These are phyloP conservation scores for Elaeis guineensis DNA, from an alignment of 176 grass and related monocot genomes.

Conservation along the genomic window DNA sequence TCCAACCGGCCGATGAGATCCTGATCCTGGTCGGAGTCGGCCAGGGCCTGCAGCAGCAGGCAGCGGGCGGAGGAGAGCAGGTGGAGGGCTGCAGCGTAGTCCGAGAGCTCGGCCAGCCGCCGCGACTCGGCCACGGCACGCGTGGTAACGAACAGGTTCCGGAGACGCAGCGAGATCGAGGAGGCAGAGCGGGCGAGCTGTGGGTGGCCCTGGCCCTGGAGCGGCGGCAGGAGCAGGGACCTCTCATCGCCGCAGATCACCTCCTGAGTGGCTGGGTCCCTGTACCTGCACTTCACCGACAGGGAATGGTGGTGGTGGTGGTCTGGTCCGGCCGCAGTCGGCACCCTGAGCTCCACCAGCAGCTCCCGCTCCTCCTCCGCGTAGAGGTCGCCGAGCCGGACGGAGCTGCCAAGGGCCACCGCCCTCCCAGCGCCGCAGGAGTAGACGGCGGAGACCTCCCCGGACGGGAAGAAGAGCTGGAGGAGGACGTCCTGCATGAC, in stretches of 20 bases:
- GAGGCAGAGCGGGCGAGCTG: not conserved
- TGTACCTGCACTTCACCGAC: constrained; percentile 49
- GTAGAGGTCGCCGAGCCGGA: constrained; percentile 65
- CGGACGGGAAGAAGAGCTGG: constrained; percentile 46
- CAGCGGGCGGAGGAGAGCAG: constrained; percentile 69
- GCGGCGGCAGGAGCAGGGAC: constrained; percentile 38
- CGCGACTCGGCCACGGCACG: constrained; percentile 70
- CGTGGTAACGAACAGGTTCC: constrained; percentile 75
- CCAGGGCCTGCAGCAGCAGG: constrained; percentile 41
- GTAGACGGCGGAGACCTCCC: constrained; percentile 80
- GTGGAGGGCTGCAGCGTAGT: constrained; percentile 61
- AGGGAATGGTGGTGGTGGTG: constrained; percentile 26
- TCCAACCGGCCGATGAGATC: constrained; percentile 52
- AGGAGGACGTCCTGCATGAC: constrained; percentile 84
- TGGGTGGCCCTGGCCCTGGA: not conserved
- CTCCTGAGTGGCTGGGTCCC: constrained; percentile 49
- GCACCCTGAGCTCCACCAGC: constrained; percentile 72
- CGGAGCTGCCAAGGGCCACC: constrained; percentile 5
- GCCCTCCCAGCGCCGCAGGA: constrained; percentile 39
- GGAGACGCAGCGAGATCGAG: constrained; percentile 32
- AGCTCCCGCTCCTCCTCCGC: constrained; percentile 86
- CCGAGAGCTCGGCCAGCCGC: constrained; percentile 56
- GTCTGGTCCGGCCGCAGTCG: constrained; percentile 3
- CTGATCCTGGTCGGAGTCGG: constrained; percentile 17
- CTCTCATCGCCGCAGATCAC: constrained; percentile 36